Evolutionary conservation across 805 yeast genomes (phyloP), one percentile per base, ranked within the genome.

Genomic region (Starmerella floris): DNA sequence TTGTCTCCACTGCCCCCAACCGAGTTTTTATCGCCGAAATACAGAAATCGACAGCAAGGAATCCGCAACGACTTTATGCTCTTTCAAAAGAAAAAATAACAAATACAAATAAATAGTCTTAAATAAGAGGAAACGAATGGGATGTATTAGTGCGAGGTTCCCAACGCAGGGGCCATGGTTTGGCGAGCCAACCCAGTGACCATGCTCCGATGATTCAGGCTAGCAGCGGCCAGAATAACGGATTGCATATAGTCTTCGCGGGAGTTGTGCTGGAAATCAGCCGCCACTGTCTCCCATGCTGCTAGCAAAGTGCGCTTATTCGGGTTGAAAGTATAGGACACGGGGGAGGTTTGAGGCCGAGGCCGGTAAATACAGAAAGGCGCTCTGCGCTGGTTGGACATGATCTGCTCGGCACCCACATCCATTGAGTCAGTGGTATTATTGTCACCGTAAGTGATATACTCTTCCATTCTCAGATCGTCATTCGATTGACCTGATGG

Each of bases 151-250:
- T 41, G 40, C n/a, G 44, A 40, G 5, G 46, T 41, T 17, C 36
- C 46, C 28, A 41, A 20, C 3, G 39, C 39, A 3, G 54, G 56
- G 10, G 53, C 56, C 51, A 53, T 51, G 4, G 56, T 59, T 46
- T 59, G 58, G 20, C 58, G 51, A 9, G 62, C 61, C 20, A 51
- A 44, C 28, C 63, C 63, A 1, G 60, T 45, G 30, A 48, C 45
- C 37, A 59, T 39, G 45, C 61, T 51, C 26, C 59, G 49, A 23
- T 49, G 46, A 34, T 44, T 56, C 26, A 55, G 48, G 38, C 61
- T 50, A 11, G 48, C 49, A 10, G 59, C 57, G 8, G 55, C 56
- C 5, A 51, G 49, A 23, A 50, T 40, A 19, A 50, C 57, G 38
- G 46, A 42, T 40, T 46, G 52, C 35, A 42, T 51, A 46, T 45